phyloP scores from a whole-genome alignment of 1,284 basidiomycete species.

The Ceratobasidium sp. region DNA sequence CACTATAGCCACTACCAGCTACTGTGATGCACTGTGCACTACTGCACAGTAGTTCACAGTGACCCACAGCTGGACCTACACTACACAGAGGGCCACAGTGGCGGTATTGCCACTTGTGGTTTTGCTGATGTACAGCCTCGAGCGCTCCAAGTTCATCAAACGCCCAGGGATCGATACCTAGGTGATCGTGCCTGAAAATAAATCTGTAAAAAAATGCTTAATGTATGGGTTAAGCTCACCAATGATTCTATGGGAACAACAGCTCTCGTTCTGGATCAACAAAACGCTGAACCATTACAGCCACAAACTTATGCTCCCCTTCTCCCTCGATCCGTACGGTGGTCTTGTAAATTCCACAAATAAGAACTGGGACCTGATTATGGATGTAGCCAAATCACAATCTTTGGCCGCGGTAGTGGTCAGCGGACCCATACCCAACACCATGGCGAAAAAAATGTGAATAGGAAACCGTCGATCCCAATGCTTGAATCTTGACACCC shows the following conservation, averaged over 20 bases:
- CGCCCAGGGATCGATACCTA: background rate
- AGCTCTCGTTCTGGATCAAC: background rate
- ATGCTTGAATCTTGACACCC: background rate
- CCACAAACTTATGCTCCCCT: background rate
- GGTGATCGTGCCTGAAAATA: background rate
- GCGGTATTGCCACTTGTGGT: too few relatives aligned
- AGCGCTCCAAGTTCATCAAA: background rate
- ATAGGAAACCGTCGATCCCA: background rate
- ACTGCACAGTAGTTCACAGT: too few relatives aligned
- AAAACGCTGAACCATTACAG: constrained; percentile 10
- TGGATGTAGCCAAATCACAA: constrained; percentile 17
- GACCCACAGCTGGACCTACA: too few relatives aligned
- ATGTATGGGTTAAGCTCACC: background rate
- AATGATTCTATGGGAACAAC: background rate
- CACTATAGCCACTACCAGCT: too few relatives aligned
- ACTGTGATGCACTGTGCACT: too few relatives aligned
- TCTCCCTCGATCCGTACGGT: background rate
- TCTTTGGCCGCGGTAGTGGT: constrained; percentile 13
- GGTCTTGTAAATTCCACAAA: background rate
- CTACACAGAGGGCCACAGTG: too few relatives aligned
- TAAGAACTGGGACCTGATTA: background rate
- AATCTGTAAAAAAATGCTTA: too few relatives aligned
- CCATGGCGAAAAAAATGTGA: constrained; percentile 4
- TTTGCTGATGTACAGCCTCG: too few relatives aligned
- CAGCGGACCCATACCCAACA: constrained; percentile 8